phyloP scores from a whole-genome alignment of 192 early-diverging fungal genomes.

The Kappamyces sp. region DNA sequence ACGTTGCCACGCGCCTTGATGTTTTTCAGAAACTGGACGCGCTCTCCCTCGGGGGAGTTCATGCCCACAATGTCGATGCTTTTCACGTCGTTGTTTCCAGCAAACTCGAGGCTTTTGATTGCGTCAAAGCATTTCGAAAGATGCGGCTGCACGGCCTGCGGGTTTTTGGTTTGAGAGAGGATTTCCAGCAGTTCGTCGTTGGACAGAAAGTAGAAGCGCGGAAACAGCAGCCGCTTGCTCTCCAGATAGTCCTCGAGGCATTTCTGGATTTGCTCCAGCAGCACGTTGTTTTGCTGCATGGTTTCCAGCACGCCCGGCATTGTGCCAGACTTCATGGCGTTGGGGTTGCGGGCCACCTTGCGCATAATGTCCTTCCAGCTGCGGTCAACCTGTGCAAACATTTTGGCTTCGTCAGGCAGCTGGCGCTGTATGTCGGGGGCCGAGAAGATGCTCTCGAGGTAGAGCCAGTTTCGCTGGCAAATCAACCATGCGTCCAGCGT shows the following conservation, averaged over 20 bases:
- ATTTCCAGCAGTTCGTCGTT: constrained; percentile 63
- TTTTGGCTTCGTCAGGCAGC: constrained; percentile 57
- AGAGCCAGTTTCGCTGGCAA: constrained; percentile 58
- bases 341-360: constrained; percentile 51
- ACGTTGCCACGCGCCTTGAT: constrained; percentile 62
- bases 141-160: constrained; percentile 60
- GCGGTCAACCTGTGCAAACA: constrained; percentile 56
- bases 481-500: constrained; percentile 53
- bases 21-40: constrained; percentile 48
- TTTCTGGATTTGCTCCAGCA: constrained; percentile 59
- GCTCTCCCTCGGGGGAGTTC: constrained; percentile 52
- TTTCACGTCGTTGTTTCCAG: constrained; percentile 47
- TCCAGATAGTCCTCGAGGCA: constrained; percentile 60
- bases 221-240: constrained; percentile 53
- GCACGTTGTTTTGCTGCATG: constrained; percentile 52
- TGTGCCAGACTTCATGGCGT: constrained; percentile 57
- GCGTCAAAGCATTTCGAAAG: constrained; percentile 59
- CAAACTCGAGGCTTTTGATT: constrained; percentile 54
- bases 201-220: constrained; percentile 58
- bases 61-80: constrained; percentile 54
- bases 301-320: constrained; percentile 50
- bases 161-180: constrained; percentile 54
- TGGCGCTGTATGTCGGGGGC: constrained; percentile 60
- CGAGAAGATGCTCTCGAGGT: constrained; percentile 56
- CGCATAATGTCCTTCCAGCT: constrained; percentile 60